Evolutionary conservation across 768 basidiomycete genomes (phyloP), one percentile per base, ranked within the genome.

Genomic region (Boletus rufocinnamomeus): DNA sequence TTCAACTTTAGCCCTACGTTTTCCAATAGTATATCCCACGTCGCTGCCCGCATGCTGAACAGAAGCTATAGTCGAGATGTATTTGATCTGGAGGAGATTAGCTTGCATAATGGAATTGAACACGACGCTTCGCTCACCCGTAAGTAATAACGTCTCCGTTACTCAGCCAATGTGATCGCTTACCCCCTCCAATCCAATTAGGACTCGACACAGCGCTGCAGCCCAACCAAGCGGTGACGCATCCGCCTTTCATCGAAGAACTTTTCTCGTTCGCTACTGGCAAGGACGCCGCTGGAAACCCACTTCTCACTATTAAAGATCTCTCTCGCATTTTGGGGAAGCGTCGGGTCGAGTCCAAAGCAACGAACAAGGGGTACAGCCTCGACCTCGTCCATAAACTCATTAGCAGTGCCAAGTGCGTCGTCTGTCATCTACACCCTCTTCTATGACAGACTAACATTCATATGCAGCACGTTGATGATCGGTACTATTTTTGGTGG

Each of bases 1-100:
- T 92, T 79, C 77, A 92, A 92, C 73, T 89, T 91, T 56, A 76
- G 82, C 6, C 76, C 86, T 1, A 79, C 83, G 1, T 89, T 91
- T 75, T 85, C 84, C 65, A 78, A 75, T 65, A 89, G 81, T 67
- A 83, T 85, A 0, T 81, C 85, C 28, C 82, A 81, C 52, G 82
- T 74, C 66, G 77, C 80, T 2, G 87, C 91, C 8, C 68, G 76
- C 7, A 76, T 86, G 75, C 70, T 93, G 54, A 75, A 78, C 14
- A 85, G 80, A 60, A 78, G 73, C 38, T 90, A 86, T 62, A 64
- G 64, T 48, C 83, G 58, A 6, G 89, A 84, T 59, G 82, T 74
- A 1, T 82, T 89, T 61, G 82, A 91, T 65, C 75, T 93, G 13
- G 74, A 74, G 6, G 89, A 70, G 21, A n/a, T 49, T 9, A 49